Percentiles rank a stretch among this genome's conserved stretches.
Conservation (phyloP, 2,329 filamentous ascomycete species). For the Alternaria metachromatica region DNA sequence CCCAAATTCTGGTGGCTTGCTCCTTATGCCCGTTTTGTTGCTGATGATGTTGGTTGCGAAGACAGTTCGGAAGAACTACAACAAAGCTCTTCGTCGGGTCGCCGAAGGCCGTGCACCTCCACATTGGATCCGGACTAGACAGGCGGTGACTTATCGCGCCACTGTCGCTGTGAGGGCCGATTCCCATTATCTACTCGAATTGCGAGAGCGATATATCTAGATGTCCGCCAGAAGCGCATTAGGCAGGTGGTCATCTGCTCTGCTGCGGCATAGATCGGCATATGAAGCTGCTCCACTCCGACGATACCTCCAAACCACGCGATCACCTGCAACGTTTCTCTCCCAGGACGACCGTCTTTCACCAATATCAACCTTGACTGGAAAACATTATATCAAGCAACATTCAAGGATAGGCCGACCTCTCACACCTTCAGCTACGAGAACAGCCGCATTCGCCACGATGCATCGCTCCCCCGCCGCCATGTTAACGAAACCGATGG, state of each 20-base stretch:
- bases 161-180: not conserved
- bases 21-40: no score
- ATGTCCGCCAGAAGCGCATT: constrained; percentile 14
- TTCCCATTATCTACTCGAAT: not conserved
- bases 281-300: constrained; percentile 16
- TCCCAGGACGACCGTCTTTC: not conserved
- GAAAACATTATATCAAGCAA: not conserved
- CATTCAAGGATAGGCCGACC: not conserved
- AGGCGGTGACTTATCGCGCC: not conserved
- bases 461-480: constrained; percentile 39
- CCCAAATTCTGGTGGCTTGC: not conserved
- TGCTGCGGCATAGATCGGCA: constrained; percentile 24
- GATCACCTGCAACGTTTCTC: constrained; percentile 3
- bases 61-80: not conserved
- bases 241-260: constrained; percentile 15
- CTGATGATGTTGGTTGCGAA: not conserved
- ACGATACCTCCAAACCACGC: constrained; percentile 12
- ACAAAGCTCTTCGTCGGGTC: not conserved
- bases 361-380: not conserved
- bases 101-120: constrained; percentile 12
- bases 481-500: constrained; percentile 49
- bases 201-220: constrained; percentile 1
- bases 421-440: not conserved
- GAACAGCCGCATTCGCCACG: constrained; percentile 11
- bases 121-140: not conserved